Base-by-base conservation (phyloP, 768 basidiomycete species). In the Termitomyces sp. region DNA sequence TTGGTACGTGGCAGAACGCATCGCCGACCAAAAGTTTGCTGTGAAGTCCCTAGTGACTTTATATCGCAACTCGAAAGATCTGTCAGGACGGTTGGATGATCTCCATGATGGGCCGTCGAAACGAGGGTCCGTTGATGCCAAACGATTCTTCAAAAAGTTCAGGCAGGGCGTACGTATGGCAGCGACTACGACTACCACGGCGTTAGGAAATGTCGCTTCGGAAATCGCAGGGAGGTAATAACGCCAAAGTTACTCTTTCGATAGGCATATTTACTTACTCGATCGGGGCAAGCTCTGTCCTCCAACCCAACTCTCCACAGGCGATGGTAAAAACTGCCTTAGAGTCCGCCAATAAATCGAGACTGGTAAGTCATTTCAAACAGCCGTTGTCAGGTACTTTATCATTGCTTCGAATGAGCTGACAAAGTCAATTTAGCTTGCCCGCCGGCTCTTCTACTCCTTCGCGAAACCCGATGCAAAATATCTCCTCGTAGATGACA, bases 231-330 rank as follows among this genome's bases (percentile, higher is more conserved):
- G 82, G 39, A 83, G 78, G 80, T 80, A 62, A 62, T 65, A 38
- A n/a, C 49, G 44, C 52, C 18, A 42, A 51, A 56, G 24, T 45
- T 44, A 20, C 38, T 51, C 20, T 45, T 40, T 20, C 13, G 9
- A 13, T 38, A 24, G 33, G 13, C 24, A 44, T 36, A 28, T 50
- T 57, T 39, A 64, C 57, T 56, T 28, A 57, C 42, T 48, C 40
- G 36, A 55, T 24, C 20, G 38, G 22, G 28, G 8, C 62, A 61
- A 86, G 85, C 61, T 88, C 87, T 42, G 83, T 95, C n/a, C 74
- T 96, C 22, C 93, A 95, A 71, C 94, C 94, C 45, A 94, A 95
- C 70, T 92, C 91, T 1, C 90, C 92, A 0, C 84, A 85, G 69
- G 88, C 89, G 28, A 85, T 90, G 75, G 90, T 96, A 48, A 85